A percentile compares a stretch with the other conserved stretches of the same genome.
phyloP scores from a whole-genome alignment of 73 alveolate genomes.

The Diophrys sp. region DNA sequence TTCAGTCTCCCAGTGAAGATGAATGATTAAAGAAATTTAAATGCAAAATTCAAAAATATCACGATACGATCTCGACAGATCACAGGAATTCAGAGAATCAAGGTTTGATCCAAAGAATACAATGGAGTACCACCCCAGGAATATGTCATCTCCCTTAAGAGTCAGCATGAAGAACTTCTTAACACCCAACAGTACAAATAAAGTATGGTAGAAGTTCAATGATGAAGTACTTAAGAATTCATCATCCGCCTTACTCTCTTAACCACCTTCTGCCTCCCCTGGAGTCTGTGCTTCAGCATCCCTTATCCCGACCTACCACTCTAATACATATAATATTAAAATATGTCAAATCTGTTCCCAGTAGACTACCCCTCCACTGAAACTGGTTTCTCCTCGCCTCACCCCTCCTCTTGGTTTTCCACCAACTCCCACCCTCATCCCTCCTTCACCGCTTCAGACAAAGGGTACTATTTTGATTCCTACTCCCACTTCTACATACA shows the following conservation, averaged over 20 bases:
- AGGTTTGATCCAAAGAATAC: background rate
- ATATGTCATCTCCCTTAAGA: background rate
- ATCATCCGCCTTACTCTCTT: too few species aligned
- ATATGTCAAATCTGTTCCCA: too few species aligned
- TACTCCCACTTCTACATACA: slow-evolving; percentile 82
- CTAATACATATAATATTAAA: too few species aligned
- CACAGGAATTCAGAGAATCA: too few species aligned
- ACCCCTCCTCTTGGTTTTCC: slow-evolving; percentile 2
- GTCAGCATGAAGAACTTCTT: background rate
- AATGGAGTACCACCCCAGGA: background rate
- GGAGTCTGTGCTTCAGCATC: too few species aligned
- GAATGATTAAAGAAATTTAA: too few species aligned
- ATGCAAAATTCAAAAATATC: too few species aligned
- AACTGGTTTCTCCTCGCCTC: background rate
- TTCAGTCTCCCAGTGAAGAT: too few species aligned
- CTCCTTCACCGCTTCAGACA: too few species aligned
- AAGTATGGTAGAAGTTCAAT: background rate
- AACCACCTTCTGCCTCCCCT: background rate
- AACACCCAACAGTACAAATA: background rate
- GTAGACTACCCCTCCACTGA: background rate
- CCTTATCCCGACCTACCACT: too few species aligned
- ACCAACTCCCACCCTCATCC: slow-evolving; percentile 31
- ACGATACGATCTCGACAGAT: too few species aligned
- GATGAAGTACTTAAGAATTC: background rate
- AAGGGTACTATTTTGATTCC: slow-evolving; percentile 92